Percentiles rank a stretch among this genome's conserved stretches.
phyloP scores from a whole-genome alignment of 1,284 basidiomycete species.

The Cryptococcus wingfieldii region DNA sequence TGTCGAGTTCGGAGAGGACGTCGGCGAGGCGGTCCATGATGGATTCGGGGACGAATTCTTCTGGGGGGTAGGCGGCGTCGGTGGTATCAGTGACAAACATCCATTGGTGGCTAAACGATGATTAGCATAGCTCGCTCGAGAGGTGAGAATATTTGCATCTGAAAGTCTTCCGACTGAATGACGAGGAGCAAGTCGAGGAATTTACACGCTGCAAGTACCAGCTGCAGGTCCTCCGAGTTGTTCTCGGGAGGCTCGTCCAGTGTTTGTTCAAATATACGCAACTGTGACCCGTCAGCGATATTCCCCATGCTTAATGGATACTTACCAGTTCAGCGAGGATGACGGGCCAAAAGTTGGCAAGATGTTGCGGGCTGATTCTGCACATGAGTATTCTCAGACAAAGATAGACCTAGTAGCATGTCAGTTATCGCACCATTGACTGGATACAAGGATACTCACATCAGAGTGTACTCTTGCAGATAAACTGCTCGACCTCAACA shows the following conservation, averaged over 20 bases:
- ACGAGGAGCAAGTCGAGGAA: conserved; percentile 86
- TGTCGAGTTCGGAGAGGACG: conserved; percentile 54
- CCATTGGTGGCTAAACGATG: conserved; percentile 80
- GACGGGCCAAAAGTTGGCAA: conserved; percentile 96
- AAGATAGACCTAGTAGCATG: conserved; percentile 59
- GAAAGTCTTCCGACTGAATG: conserved; percentile 94
- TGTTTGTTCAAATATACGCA: conserved; percentile 57
- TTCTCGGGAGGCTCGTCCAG: conserved; percentile 56
- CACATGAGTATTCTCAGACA: conserved; percentile 88
- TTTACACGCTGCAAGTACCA: conserved; percentile 86
- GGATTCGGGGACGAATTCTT: conserved; percentile 75
- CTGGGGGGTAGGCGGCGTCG: conserved; percentile 84
- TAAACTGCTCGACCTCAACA: conserved; percentile 68
- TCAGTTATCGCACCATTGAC: background rate
- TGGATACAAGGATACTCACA: conserved; percentile 50
- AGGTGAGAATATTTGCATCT: conserved; percentile 62
- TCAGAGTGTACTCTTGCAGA: conserved; percentile 87
- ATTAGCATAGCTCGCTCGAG: background rate
- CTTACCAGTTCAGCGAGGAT: conserved; percentile 74
- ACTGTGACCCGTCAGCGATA: conserved; percentile 26
- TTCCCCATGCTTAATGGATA: background rate
- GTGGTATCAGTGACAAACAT: conserved; percentile 97
- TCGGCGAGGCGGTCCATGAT: conserved; percentile 90
- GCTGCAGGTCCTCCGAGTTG: conserved; percentile 73
- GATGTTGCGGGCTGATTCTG: conserved; percentile 83